Percentiles rank a stretch among this genome's conserved stretches.
phyloP scores from a whole-genome alignment of 129 eudicot genomes.

The Flaveria sonorensis region DNA sequence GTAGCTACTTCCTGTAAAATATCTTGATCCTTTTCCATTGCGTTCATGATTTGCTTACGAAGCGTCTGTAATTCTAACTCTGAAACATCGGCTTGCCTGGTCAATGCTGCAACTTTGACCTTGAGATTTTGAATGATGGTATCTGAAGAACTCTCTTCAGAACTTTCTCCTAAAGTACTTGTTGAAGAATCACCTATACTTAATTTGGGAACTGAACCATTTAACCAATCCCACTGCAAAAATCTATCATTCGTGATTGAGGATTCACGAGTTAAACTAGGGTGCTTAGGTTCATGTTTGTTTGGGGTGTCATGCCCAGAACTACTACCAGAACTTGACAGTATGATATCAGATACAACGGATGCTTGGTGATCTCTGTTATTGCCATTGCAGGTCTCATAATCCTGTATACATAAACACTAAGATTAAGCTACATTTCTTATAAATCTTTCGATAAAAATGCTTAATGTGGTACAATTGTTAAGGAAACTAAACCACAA shows the following conservation, averaged over 20 bases:
- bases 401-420: constrained; percentile 15
- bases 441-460: too few species aligned
- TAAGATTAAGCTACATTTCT: background rate
- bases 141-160: constrained; percentile 47
- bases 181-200: constrained; percentile 60
- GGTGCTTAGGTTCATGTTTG: constrained; percentile 38
- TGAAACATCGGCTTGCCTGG: constrained; percentile 66
- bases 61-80: constrained; percentile 80
- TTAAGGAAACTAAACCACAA: background rate
- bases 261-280: constrained; percentile 23
- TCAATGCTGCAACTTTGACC: constrained; percentile 53
- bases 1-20: constrained; percentile 54
- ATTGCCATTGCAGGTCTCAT: constrained; percentile 7
- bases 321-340: constrained; percentile 70
- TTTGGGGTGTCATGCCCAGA: constrained; percentile 59
- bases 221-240: constrained; percentile 57
- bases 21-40: constrained; percentile 69
- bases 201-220: constrained; percentile 49
- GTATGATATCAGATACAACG: constrained; percentile 70
- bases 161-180: constrained; percentile 51
- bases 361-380: constrained; percentile 48
- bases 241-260: constrained; percentile 38
- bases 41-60: constrained; percentile 74
- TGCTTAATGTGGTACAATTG: too few species aligned
- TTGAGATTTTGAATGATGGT: constrained; percentile 58